Base-by-base conservation (phyloP, 768 basidiomycete genomes). In the Filobasidium floriforme region DNA sequence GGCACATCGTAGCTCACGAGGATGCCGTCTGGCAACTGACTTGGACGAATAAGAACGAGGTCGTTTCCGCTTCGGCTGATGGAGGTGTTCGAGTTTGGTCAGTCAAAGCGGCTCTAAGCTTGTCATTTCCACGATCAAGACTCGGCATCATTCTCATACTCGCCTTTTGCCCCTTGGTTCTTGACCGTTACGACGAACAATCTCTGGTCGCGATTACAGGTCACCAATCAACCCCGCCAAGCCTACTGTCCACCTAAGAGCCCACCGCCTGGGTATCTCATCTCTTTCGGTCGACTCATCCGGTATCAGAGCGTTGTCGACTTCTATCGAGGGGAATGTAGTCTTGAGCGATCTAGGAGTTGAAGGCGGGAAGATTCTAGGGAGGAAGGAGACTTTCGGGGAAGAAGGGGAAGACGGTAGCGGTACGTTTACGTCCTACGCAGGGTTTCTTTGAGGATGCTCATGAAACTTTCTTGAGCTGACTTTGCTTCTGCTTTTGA, bases 241-340 rank as follows among this genome's bases (percentile, higher is more conserved):
- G 2, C 60, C 19, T 4, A 15, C 41, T 22, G 10, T 22, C 37
- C 32, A n/a, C 60, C 9, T 59, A n/a, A 29, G 18, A 12, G 0
- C 24, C 29, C 89, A 94, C 79, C 86, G 89, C 7, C 86, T 94
- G 22, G 92, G 89, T 1, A 85, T 92, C 69, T 85, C 90, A 19
- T 90, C 90, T 6, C 79, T 94, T 41, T 90, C 89, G 19, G 85
- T 85, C 9, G 83, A 86, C 22, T 82, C 85, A 59, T 67, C 74
- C 49, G 92, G 89, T 9, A 81, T 80, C 57, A 80, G 79, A 37
- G 90, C 85, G 0, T 76, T 96, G 54, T 88, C 86, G 71, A 91
- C 91, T 72, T 88, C 88, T 63, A 81, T 93, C 22, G 92, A 94
- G 72, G 92, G 92, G 1, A 83, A 87, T 32, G 90, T 90, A 0